Evolutionary conservation across 352 stramenopile species (phyloP).

Genomic region (Phytopythium sindhum): DNA sequence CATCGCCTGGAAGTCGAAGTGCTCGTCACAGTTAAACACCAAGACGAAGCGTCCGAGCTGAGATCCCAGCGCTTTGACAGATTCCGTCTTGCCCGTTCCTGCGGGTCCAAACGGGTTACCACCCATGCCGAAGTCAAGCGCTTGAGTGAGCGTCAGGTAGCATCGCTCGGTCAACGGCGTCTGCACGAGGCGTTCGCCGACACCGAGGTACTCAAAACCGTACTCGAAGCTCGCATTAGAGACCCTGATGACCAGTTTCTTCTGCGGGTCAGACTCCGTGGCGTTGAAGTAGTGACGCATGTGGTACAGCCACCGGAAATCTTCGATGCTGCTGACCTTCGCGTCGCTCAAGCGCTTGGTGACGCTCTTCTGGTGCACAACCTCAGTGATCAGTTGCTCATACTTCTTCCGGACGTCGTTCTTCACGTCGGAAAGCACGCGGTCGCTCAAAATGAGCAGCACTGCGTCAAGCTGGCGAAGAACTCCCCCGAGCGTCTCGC

Average conservation of each 20-base stretch:
- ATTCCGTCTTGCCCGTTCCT: conserved; percentile 99
- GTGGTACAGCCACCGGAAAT: conserved; percentile 99
- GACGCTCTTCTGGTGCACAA: conserved; percentile 99
- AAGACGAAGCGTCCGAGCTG: conserved; percentile 99
- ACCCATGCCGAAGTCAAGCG: conserved; percentile 98
- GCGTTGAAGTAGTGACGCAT: conserved; percentile 97
- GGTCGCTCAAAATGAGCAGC: conserved; percentile 95
- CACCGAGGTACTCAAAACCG: conserved; percentile 99
- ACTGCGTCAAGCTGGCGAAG: conserved; percentile 76
- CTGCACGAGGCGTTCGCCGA: conserved; percentile 98
- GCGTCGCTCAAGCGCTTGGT: conserved; percentile 90
- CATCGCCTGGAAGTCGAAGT: conserved; percentile 99
- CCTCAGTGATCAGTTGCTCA: conserved; percentile 99
- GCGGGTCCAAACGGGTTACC: conserved; percentile 98
- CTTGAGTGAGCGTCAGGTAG: conserved; percentile 99
- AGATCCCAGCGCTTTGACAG: conserved; percentile 98
- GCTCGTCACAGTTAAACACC: conserved; percentile 99
- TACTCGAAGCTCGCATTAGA: conserved; percentile 99
- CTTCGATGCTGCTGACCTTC: conserved; percentile 74
- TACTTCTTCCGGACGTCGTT: conserved; percentile 97
- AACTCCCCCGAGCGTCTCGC: conserved; percentile 36
- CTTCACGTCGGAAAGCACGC: conserved; percentile 93
- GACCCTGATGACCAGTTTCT: conserved; percentile 96
- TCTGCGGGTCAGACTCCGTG: conserved; percentile 74
- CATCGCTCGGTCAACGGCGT: conserved; percentile 99